Percentiles rank a stretch among this genome's conserved stretches.
These are phyloP conservation scores for Gloeophyllum trabeum DNA, from an alignment of 768 basidiomycete species.

Conservation along the genomic window DNA sequence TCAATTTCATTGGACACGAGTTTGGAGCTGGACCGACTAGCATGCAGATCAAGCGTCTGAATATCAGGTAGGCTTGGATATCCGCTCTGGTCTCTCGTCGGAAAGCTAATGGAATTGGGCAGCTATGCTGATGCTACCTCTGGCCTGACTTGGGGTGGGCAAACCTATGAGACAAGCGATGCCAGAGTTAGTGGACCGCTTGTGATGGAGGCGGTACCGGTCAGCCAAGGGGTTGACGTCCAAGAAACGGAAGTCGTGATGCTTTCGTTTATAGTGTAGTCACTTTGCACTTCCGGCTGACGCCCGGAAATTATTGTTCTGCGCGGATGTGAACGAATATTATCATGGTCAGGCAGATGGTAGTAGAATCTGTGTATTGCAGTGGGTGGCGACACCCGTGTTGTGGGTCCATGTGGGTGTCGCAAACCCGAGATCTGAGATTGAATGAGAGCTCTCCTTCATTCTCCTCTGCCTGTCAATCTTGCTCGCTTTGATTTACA, in stretches of 20 bases:
- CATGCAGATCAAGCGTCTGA: slow-evolving; percentile 36
- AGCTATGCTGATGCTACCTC: slow-evolving; percentile 39
- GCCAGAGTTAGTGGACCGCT: slow-evolving; percentile 27
- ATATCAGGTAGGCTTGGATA: slow-evolving; percentile 27
- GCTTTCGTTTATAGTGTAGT: no score
- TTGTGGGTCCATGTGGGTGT: no score
- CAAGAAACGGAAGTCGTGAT: slow-evolving; percentile 36
- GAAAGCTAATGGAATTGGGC: background rate
- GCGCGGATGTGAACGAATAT: no score
- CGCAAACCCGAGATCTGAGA: no score
- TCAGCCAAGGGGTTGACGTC: slow-evolving; percentile 31
- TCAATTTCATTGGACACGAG: slow-evolving; percentile 22
- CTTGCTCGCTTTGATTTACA: slow-evolving; percentile 91
- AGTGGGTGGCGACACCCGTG: no score
- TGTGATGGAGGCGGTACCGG: slow-evolving; percentile 15
- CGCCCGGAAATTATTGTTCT: no score
- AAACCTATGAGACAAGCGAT: slow-evolving; percentile 41
- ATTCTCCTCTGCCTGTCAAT: slow-evolving; percentile 96
- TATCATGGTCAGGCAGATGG: no score
- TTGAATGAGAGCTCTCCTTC: slow-evolving; percentile 56
- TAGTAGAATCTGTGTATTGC: no score
- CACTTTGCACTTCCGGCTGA: no score
- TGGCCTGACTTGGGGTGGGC: slow-evolving; percentile 46
- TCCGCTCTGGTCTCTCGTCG: no score
- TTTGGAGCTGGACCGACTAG: slow-evolving; percentile 16